Base-by-base conservation (phyloP, 116 monocot genomes). In the Iris pallida region DNA sequence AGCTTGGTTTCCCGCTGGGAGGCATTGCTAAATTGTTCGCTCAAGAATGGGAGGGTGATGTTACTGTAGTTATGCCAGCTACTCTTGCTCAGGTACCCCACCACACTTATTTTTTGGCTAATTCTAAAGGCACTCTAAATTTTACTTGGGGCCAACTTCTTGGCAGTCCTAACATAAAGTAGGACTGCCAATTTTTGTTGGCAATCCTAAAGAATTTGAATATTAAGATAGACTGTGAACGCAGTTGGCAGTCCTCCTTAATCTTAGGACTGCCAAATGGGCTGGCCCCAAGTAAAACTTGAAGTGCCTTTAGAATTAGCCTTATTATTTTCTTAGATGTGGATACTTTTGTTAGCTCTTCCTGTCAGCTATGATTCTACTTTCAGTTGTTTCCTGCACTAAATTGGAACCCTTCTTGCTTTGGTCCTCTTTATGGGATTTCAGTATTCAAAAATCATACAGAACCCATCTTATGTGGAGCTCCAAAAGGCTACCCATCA, bases 31-130 rank as follows among this genome's bases (percentile, higher is more conserved):
- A 95, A 61, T 63, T 95, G 42, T 95, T 95, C 75, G 89, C 95
- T 71, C 91, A 95, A 80, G 95, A 95, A 43, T 95, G 95, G 91
- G 95, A 95, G 57, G 95, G 95, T 52, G 95, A 95, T 73, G 82
- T 95, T 44, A 95, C 95, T 4, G 61, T 95, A 11, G 88, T 91
- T 53, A 95, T 95, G 95, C 95, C 91, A 13, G 91, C 91, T 20
- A 95, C 95, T 16, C 81, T 93, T 71, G 76, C 85, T 42, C 89
- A 89, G 92, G 87, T 87, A 58, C 10, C 20, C 45, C 41, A 16
- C 8, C 19, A 47, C 3, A 7, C 10, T 18, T 18, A 9, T 64
- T 3, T 20, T 7, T n/a, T n/a, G n/a, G n/a, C n/a, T n/a, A n/a
- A n/a, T n/a, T n/a, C n/a, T n/a, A n/a, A n/a, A n/a, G n/a, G n/a